Conservation (phyloP, 306 rosid genomes). For the barrel medic (Medicago truncatula) region DNA sequence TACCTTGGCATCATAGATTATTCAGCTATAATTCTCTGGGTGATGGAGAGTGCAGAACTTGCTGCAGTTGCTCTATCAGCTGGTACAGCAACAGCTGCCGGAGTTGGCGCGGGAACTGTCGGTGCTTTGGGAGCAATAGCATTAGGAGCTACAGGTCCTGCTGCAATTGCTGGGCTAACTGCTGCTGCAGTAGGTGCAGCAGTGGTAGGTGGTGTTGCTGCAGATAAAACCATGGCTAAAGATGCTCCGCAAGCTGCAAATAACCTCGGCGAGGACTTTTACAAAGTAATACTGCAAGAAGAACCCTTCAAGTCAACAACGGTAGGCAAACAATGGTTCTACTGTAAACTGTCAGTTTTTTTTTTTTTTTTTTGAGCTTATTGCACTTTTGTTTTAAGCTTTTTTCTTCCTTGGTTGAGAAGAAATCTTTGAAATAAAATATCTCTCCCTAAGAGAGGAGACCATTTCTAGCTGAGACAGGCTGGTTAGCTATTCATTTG, state of each 20-base stretch:
- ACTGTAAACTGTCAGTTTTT: constrained; percentile 6
- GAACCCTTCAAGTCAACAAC: constrained; percentile 97
- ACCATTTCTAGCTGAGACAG: neutral
- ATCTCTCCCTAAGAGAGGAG: neutral
- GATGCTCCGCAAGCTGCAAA: constrained; percentile 81
- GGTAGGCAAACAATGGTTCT: constrained; percentile 49
- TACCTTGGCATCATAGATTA: constrained; percentile 90
- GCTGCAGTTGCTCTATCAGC: constrained; percentile 85
- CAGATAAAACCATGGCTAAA: constrained; percentile 63
- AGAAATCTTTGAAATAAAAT: constrained; percentile 14
- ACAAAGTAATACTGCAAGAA: constrained; percentile 77
- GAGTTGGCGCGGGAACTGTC: constrained; percentile 83
- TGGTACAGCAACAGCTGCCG: constrained; percentile 83
- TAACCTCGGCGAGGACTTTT: constrained; percentile 80
- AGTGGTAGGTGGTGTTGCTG: constrained; percentile 76
- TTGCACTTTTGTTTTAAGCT: neutral
- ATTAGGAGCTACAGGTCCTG: constrained; percentile 83
- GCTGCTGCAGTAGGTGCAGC: constrained; percentile 96
- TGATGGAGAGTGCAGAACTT: constrained; percentile 89
- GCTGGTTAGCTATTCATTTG: constrained; percentile 1
- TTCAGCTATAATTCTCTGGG: constrained; percentile 84
- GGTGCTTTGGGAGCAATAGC: constrained; percentile 84
- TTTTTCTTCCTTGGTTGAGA: constrained; percentile 8
- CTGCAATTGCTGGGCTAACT: constrained; percentile 83
- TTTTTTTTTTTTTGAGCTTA: neutral